phyloP scores from a whole-genome alignment of 208 protist genomes.

The Vickermania ingenoplastis region DNA sequence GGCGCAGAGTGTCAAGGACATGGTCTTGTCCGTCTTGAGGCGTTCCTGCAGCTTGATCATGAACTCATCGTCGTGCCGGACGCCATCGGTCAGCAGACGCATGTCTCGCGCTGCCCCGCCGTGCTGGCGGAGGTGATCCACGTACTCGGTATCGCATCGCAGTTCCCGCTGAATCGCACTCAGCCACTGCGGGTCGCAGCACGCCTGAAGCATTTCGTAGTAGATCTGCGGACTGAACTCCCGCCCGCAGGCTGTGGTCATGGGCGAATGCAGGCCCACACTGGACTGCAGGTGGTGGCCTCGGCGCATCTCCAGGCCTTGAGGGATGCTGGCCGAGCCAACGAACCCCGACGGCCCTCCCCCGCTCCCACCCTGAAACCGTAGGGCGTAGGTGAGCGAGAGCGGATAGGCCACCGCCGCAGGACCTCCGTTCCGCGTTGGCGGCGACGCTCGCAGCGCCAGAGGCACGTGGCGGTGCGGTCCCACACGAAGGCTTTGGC shows the following conservation, averaged over 20 bases:
- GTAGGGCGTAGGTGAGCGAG: no score
- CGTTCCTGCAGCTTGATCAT: conserved; percentile 64
- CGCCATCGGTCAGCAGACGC: conserved; percentile 43
- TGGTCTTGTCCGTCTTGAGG: conserved; percentile 59
- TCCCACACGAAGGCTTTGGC: no score
- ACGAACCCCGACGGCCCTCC: conserved; percentile 37
- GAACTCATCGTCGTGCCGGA: conserved; percentile 71
- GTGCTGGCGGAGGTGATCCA: conserved; percentile 56
- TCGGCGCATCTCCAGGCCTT: conserved; percentile 46
- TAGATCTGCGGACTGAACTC: conserved; percentile 71
- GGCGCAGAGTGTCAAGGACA: conserved; percentile 75
- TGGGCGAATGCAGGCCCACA: conserved; percentile 48
- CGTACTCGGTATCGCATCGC: conserved; percentile 59
- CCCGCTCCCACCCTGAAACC: no score
- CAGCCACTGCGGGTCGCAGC: conserved; percentile 80
- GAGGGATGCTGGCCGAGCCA: neutral
- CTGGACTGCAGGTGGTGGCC: conserved; percentile 74
- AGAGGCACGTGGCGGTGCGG: no score
- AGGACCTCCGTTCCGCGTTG: no score
- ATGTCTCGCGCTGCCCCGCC: conserved; percentile 59
- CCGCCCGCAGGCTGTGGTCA: conserved; percentile 68
- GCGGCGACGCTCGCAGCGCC: no score
- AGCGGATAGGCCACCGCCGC: no score
- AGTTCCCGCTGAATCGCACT: conserved; percentile 74
- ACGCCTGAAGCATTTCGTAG: conserved; percentile 79